Evolutionary conservation across 768 basidiomycete genomes (phyloP).

Genomic region (Tylopilus vinaceipallidus): DNA sequence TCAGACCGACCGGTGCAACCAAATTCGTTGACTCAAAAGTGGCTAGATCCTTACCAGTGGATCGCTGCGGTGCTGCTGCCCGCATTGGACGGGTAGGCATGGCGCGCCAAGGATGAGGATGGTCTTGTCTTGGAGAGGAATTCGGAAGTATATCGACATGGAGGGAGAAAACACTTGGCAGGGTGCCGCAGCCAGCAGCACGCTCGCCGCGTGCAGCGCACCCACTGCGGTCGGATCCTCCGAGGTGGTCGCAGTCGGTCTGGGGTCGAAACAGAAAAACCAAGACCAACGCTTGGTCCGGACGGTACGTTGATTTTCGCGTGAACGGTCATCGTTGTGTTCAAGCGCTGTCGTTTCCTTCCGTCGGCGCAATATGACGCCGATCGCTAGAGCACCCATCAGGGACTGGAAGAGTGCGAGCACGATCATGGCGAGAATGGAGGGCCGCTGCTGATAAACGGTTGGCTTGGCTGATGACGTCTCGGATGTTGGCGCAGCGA

Average conservation of each 20-base stretch:
- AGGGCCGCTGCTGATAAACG: slow-evolving; percentile 12
- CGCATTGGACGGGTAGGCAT: slow-evolving; percentile 3
- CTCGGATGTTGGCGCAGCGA: neutral
- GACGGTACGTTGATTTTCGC: neutral
- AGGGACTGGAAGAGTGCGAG: slow-evolving; percentile 16
- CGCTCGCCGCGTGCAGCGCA: slow-evolving; percentile 22
- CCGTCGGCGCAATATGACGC: slow-evolving; percentile 22
- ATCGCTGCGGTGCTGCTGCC: slow-evolving; percentile 6
- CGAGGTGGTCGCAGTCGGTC: neutral
- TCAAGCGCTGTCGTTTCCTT: neutral
- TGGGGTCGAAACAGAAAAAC: slow-evolving; percentile 3
- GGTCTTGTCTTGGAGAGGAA: slow-evolving; percentile 19
- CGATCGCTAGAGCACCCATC: slow-evolving; percentile 20
- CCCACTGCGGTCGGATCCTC: slow-evolving; percentile 17
- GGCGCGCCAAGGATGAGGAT: slow-evolving; percentile 23
- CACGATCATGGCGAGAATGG: slow-evolving; percentile 20
- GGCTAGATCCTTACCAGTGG: neutral
- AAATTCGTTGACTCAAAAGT: neutral
- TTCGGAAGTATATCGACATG: slow-evolving; percentile 22
- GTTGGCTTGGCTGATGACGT: neutral
- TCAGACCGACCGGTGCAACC: neutral
- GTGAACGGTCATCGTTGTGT: neutral
- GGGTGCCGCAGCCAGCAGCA: slow-evolving; percentile 26
- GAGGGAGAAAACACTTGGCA: slow-evolving; percentile 20
- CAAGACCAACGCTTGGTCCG: neutral